phyloP scores from a whole-genome alignment of 2,329 filamentous ascomycete species.

The Sporothrix humicola region DNA sequence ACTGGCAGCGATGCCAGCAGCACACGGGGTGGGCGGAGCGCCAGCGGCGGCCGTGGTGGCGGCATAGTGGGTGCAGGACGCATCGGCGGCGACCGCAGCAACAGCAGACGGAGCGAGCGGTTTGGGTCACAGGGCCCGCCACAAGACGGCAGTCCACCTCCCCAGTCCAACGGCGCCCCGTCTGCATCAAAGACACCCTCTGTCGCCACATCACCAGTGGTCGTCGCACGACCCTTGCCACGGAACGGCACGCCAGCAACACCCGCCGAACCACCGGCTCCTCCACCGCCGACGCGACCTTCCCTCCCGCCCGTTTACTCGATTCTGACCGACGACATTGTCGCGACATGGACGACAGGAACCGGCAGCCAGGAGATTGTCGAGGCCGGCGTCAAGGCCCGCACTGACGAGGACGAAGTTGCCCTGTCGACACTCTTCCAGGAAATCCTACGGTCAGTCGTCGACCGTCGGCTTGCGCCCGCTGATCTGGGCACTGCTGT shows the following conservation, averaged over 20 bases:
- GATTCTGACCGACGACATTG: conserved; percentile 71
- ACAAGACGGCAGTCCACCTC: conserved; percentile 40
- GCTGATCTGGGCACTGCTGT: conserved; percentile 73
- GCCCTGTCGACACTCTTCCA: conserved; percentile 77
- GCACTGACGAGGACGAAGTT: conserved; percentile 69
- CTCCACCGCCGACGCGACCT: conserved; percentile 41
- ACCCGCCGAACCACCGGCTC: conserved; percentile 5
- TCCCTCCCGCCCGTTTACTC: conserved; percentile 68
- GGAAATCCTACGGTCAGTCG: conserved; percentile 78
- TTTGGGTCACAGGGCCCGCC: conserved; percentile 56
- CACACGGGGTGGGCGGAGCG: conserved; percentile 6
- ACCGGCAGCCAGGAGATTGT: conserved; percentile 71
- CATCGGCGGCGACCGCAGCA: conserved; percentile 50
- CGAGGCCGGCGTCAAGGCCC: conserved; percentile 66
- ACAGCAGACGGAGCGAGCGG: conserved; percentile 54
- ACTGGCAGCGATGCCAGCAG: conserved; percentile 48
- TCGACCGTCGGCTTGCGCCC: conserved; percentile 71
- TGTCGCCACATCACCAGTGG: conserved; percentile 36
- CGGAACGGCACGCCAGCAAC: conserved; percentile 40
- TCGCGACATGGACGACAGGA: conserved; percentile 68
- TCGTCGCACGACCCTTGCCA: conserved; percentile 37
- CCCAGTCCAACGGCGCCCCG: conserved; percentile 27
- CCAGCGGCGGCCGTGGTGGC: conserved; percentile 2
- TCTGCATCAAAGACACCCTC: not conserved
- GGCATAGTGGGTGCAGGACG: conserved; percentile 18